Conservation (phyloP, 305 asterid genomes). For the Fraxinus baroniana region DNA sequence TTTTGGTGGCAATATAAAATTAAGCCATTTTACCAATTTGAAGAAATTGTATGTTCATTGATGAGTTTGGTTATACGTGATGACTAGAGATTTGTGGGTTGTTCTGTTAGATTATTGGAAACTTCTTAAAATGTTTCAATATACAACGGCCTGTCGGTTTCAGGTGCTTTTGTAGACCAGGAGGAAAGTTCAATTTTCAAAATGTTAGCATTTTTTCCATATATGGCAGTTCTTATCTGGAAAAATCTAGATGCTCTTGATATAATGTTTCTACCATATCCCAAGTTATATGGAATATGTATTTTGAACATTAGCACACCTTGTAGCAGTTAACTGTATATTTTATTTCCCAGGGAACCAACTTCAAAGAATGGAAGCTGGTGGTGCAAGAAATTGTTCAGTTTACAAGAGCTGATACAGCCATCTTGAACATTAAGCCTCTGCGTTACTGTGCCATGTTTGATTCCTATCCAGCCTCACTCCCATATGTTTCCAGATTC, state of each 20-base stretch:
- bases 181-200: slow-evolving; percentile 8
- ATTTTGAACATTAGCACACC: slow-evolving; percentile 15
- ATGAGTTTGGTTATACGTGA: background rate
- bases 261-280: background rate
- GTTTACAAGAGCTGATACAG: slow-evolving; percentile 61
- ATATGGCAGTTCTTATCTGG: background rate
- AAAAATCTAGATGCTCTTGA: slow-evolving; percentile 4
- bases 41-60: slow-evolving; percentile 5
- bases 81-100: slow-evolving; percentile 12
- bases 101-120: slow-evolving; percentile 11
- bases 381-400: slow-evolving; percentile 87
- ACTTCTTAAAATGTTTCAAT: background rate
- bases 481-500: slow-evolving; percentile 73
- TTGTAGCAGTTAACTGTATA: slow-evolving; percentile 34
- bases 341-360: slow-evolving; percentile 65
- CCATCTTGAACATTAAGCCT: slow-evolving; percentile 56
- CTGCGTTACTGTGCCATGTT: slow-evolving; percentile 66
- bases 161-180: slow-evolving; percentile 16
- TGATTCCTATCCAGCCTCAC: slow-evolving; percentile 84
- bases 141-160: background rate
- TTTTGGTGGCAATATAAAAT: background rate
- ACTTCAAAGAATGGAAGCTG: slow-evolving; percentile 94
- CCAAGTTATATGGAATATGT: background rate
- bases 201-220: slow-evolving; percentile 12
- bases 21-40: background rate